phyloP scores from a whole-genome alignment of 2,329 filamentous ascomycete genomes.

The Trichophyton verrucosum region DNA sequence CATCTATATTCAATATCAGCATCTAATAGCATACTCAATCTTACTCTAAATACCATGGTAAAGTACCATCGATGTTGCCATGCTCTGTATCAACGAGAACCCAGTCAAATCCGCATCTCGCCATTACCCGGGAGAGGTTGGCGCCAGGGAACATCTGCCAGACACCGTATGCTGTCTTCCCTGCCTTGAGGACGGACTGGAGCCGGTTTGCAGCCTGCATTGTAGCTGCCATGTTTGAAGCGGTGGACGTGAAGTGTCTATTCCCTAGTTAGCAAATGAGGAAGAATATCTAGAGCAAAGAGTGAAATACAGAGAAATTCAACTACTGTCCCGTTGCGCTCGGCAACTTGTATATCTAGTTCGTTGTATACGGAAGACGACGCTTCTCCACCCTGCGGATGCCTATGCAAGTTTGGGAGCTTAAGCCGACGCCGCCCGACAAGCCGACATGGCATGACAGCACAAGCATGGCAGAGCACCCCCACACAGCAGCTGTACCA shows the following conservation, averaged over 20 bases:
- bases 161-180: constrained; percentile 40
- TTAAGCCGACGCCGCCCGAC: no score
- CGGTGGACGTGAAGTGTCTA: neutral
- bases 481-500: no score
- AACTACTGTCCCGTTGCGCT: neutral
- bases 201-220: constrained; percentile 46
- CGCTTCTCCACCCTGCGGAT: no score
- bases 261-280: neutral
- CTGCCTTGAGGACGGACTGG: constrained; percentile 39
- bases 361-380: no score
- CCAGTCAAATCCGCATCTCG: constrained; percentile 42
- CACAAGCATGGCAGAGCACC: no score
- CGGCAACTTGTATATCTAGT: neutral
- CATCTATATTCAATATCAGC: constrained; percentile 23
- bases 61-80: constrained; percentile 43
- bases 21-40: neutral
- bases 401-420: no score
- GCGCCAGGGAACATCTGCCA: constrained; percentile 48
- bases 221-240: neutral
- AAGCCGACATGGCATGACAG: no score
- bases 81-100: constrained; percentile 45
- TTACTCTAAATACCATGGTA: neutral
- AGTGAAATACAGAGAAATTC: neutral
- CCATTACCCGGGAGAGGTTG: constrained; percentile 43
- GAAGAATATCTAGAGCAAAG: neutral